These are phyloP conservation scores for Penicillium daleae DNA, from an alignment of 495 filamentous ascomycete species.

Conservation along the genomic window DNA sequence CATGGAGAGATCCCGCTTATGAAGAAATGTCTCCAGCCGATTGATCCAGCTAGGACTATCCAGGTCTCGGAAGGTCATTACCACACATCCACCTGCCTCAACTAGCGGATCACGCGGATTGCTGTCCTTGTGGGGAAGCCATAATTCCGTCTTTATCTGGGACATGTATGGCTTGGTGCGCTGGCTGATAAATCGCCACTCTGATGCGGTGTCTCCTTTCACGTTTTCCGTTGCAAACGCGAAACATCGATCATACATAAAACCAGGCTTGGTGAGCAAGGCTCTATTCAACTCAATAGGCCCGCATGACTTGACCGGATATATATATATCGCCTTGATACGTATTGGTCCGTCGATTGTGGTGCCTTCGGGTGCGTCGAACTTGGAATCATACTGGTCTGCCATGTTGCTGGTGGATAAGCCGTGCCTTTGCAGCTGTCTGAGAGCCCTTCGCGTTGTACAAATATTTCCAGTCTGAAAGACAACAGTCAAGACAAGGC, in stretches of 20 bases:
- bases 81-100: background rate
- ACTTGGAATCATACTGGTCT: too few relatives aligned
- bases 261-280: background rate
- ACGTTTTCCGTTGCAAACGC: background rate
- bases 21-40: background rate
- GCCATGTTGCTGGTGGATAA: too few relatives aligned
- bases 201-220: background rate
- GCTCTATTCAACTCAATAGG: background rate
- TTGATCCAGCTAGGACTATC: background rate
- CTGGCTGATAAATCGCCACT: conserved; percentile 31
- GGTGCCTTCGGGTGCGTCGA: too few relatives aligned
- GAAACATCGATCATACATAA: conserved; percentile 1
- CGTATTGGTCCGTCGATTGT: too few relatives aligned
- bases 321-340: background rate
- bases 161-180: conserved; percentile 28
- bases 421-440: too few relatives aligned
- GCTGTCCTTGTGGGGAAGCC: background rate
- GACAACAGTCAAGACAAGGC: too few relatives aligned
- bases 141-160: conserved; percentile 17
- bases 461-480: too few relatives aligned
- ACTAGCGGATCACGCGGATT: background rate
- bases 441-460: too few relatives aligned
- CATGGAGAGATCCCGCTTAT: background rate
- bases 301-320: conserved; percentile 3
- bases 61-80: background rate